Conservation (phyloP, 2,329 filamentous ascomycete species). For the Botrytis sinoallii region DNA sequence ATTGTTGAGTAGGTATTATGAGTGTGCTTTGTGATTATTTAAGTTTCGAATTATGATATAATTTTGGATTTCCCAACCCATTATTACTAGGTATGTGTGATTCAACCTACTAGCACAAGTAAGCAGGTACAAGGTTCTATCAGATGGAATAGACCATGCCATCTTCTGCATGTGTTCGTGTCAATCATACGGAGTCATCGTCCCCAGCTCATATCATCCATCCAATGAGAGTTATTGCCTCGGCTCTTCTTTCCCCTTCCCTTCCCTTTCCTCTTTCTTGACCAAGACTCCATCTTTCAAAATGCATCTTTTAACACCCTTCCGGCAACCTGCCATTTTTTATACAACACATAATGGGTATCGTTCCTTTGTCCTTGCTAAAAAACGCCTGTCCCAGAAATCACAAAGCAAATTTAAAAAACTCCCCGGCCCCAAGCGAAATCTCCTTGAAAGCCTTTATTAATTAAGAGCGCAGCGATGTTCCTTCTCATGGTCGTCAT, state of each 20-base stretch:
- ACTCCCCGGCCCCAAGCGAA: slow-evolving; percentile 42
- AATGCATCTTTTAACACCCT: slow-evolving; percentile 8
- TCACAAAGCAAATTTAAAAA: slow-evolving; percentile 2
- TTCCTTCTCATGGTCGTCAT: slow-evolving; percentile 59
- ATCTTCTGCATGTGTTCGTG: background rate
- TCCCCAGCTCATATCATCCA: background rate
- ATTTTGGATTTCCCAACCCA: background rate
- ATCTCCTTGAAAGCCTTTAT: slow-evolving; percentile 62
- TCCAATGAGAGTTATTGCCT: background rate
- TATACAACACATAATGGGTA: slow-evolving; percentile 25
- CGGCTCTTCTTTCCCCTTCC: background rate
- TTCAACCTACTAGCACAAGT: no score
- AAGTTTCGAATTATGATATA: background rate
- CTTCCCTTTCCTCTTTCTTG: background rate
- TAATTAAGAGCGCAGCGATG: slow-evolving; percentile 64
- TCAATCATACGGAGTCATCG: background rate
- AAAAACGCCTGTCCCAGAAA: slow-evolving; percentile 26
- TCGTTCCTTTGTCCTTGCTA: slow-evolving; percentile 23
- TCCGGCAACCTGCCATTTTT: slow-evolving; percentile 2
- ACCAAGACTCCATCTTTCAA: slow-evolving; percentile 1
- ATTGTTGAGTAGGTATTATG: background rate
- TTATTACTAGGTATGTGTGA: background rate
- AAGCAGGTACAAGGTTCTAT: slow-evolving; percentile 6
- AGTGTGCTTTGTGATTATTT: background rate
- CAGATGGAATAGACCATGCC: background rate